Conservation (phyloP, 2,329 filamentous ascomycete species). For the Thelonectria blattea region DNA sequence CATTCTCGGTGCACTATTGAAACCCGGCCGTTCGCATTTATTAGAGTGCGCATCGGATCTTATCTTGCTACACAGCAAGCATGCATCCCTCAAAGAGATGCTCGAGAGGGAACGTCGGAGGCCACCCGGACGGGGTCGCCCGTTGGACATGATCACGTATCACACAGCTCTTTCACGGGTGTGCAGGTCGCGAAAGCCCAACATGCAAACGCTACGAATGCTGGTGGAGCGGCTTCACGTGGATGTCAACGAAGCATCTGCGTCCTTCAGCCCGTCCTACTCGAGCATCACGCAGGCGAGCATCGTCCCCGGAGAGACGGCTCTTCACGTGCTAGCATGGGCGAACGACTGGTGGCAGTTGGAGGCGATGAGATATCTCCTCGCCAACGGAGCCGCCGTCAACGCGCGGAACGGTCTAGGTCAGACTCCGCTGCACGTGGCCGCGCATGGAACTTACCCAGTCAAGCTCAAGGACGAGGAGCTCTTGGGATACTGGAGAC, state of each 20-base stretch:
- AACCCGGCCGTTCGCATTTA: not conserved
- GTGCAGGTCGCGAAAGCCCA: conserved; percentile 16
- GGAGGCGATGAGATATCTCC: conserved; percentile 24
- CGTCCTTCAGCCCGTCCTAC: not conserved
- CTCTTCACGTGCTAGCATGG: conserved; percentile 28
- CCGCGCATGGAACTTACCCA: not conserved
- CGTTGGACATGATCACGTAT: not conserved
- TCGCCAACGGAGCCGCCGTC: conserved; percentile 20
- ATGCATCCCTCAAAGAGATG: not conserved
- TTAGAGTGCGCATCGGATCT: no score
- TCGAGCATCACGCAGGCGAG: not conserved
- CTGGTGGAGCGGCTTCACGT: conserved; percentile 26
- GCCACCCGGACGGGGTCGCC: not conserved
- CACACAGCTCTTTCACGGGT: conserved; percentile 14
- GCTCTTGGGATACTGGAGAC: conserved; percentile 13
- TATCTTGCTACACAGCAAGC: no score
- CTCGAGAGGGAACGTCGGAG: not conserved
- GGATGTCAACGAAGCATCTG: conserved; percentile 21
- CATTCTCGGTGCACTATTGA: conserved; percentile 13
- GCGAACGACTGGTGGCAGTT: conserved; percentile 27
- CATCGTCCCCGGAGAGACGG: conserved; percentile 14
- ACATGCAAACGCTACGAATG: conserved; percentile 20
- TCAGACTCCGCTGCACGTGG: conserved; percentile 28
- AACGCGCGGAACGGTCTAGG: conserved; percentile 7
- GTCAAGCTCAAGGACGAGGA: not conserved